phyloP scores from a whole-genome alignment of 2,329 filamentous ascomycete genomes.

The Cladobotryum protrusum region DNA sequence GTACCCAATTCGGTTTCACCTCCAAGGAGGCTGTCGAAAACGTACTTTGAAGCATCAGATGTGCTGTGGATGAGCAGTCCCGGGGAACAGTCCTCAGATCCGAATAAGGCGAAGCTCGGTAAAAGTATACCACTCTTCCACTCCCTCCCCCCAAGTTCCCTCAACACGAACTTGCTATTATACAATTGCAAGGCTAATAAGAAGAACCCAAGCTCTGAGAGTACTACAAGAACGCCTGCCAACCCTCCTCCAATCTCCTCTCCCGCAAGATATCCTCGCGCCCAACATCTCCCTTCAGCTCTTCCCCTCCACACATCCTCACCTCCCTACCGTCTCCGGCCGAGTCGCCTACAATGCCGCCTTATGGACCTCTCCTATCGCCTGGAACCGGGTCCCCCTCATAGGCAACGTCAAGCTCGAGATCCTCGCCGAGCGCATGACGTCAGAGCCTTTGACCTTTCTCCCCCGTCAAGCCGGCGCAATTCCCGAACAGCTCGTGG shows the following conservation, averaged over 20 bases:
- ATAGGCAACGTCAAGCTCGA: constrained; percentile 84
- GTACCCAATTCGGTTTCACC: background rate
- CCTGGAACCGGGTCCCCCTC: constrained; percentile 88
- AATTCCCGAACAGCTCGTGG: constrained; percentile 73
- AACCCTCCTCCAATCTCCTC: constrained; percentile 58
- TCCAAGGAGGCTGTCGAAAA: constrained; percentile 15
- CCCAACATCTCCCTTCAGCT: constrained; percentile 66
- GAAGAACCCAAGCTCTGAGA: constrained; percentile 46
- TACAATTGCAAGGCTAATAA: constrained; percentile 4
- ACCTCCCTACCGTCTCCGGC: constrained; percentile 87
- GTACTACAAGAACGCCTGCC: constrained; percentile 62
- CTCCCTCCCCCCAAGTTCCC: background rate
- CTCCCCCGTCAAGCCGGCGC: constrained; percentile 46
- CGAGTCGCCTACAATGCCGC: constrained; percentile 87
- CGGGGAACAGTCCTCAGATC: constrained; percentile 37
- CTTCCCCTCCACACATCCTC: constrained; percentile 72
- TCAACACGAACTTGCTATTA: background rate
- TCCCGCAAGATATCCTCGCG: constrained; percentile 69
- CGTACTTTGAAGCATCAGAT: constrained; percentile 29
- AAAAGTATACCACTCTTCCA: constrained; percentile 43
- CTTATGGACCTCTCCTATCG: constrained; percentile 90
- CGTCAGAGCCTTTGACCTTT: constrained; percentile 48
- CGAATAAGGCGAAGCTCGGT: constrained; percentile 57
- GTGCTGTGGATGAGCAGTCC: constrained; percentile 21
- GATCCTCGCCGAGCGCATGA: constrained; percentile 86